phyloP scores from a whole-genome alignment of 345 rosid species.

The Toxicodendron radicans region DNA sequence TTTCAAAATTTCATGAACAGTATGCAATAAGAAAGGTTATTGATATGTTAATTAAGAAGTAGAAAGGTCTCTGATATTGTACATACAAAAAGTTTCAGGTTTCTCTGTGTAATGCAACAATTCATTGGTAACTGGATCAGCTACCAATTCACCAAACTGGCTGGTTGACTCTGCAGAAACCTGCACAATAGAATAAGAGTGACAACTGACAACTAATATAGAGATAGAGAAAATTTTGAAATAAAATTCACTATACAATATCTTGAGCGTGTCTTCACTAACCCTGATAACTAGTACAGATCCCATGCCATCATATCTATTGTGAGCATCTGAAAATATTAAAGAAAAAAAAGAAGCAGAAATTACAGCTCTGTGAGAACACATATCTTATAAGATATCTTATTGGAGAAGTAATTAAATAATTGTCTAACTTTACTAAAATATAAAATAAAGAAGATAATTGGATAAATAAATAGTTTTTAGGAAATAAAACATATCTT shows the following conservation, averaged over 20 bases:
- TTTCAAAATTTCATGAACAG: too few species aligned
- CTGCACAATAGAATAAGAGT: conserved; percentile 31
- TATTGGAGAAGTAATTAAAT: too few species aligned
- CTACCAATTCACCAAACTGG: conserved; percentile 91
- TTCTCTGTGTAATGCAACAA: conserved; percentile 93
- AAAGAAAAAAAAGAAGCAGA: conserved; percentile 9
- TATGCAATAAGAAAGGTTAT: background rate
- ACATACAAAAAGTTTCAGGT: conserved; percentile 95
- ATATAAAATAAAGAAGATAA: too few species aligned
- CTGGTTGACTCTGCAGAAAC: conserved; percentile 92
- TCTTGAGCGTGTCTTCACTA: conserved; percentile 20
- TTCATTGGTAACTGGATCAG: conserved; percentile 88
- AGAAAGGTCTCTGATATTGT: conserved; percentile 16
- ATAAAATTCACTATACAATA: background rate
- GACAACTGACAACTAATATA: background rate
- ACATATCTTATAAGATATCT: too few species aligned
- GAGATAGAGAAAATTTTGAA: background rate
- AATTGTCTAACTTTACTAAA: too few species aligned
- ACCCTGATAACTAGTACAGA: conserved; percentile 90
- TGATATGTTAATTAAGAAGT: background rate
- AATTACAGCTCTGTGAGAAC: conserved; percentile 18
- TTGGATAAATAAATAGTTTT: too few species aligned
- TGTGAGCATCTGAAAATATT: conserved; percentile 69
- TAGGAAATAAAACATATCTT: too few species aligned
- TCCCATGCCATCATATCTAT: conserved; percentile 76